Evolutionary conservation across 2,329 filamentous ascomycete species (phyloP), one percentile per base, ranked within the genome.

Genomic region (Boeremia lycopersici): DNA sequence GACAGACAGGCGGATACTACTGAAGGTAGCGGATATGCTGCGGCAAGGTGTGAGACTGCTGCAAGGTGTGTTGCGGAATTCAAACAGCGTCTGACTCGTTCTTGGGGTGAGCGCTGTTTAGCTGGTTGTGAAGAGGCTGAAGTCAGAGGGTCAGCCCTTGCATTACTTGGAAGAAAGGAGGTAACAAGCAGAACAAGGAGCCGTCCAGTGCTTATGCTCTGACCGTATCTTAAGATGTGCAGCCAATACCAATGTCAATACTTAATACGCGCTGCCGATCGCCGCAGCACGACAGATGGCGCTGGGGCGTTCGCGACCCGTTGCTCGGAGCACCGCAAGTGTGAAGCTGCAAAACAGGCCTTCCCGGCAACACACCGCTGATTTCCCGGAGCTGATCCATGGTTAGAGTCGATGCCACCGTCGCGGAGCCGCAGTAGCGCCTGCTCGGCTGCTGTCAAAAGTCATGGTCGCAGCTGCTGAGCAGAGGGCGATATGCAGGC

Each of bases 51-150:
- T 50, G 54, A 57, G 54, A 50, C 48, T 57, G 54, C 64, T 63
- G 68, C 64, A 64, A 67, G 67, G 64, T 64, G 67, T 52, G 67
- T 61, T 70, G 64, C 56, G 67, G 63, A 71, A 69, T 68, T 69
- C 67, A 69, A 67, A 69, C 59, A 59, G 57, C 49, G 55, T 60
- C 63, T 60, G 66, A 65, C 64, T 68, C 60, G 70, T 63, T 61
- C 59, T 61, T 65, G 63, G 54, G 57, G 57, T 56, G 41, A 59
- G 60, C 61, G 61, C 60, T 57, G 60, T 57, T 51, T 48, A 52
- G 46, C 51, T 56, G 45, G 59, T 38, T 56, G 46, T 34, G 59
- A 52, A 51, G 56, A 62, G 63, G 63, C 53, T 63, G 55, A 62
- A 61, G 59, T 60, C 52, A 61, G 61, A 63, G 61, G 57, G 60